A percentile compares a stretch with the other conserved stretches of the same genome.
Conservation (phyloP, 257 asterid species). For the Przewalskia tangutica region DNA sequence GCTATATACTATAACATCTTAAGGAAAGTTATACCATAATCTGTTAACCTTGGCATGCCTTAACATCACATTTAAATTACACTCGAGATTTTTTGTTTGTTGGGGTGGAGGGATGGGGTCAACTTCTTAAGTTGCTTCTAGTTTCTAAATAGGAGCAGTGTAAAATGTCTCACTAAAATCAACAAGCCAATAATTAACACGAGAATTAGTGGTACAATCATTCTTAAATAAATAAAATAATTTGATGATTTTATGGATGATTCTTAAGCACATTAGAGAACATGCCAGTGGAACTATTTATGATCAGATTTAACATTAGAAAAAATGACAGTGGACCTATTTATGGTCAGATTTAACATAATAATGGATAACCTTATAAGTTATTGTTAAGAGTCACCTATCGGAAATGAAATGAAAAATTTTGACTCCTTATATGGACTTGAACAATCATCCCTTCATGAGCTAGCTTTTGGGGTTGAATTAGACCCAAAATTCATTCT, state of each 20-base stretch:
- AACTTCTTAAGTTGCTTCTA: not conserved
- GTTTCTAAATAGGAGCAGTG: not conserved
- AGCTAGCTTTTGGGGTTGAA: too few relatives aligned
- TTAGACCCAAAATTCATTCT: too few relatives aligned
- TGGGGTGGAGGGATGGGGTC: not conserved
- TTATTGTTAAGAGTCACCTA: too few relatives aligned
- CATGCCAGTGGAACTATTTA: too few relatives aligned
- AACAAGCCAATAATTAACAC: too few relatives aligned
- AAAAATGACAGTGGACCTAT: not conserved
- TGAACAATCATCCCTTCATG: too few relatives aligned
- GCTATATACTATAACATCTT: not conserved
- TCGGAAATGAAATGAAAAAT: too few relatives aligned
- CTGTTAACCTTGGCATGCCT: not conserved
- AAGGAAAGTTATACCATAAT: not conserved
- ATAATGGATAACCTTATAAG: not conserved
- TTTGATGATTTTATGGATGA: not conserved
- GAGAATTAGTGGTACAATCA: too few relatives aligned
- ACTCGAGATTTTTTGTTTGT: too few relatives aligned
- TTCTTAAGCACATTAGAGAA: not conserved
- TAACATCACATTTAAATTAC: not conserved
- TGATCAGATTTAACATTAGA: too few relatives aligned
- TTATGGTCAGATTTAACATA: not conserved
- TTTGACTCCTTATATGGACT: too few relatives aligned
- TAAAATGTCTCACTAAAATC: not conserved
- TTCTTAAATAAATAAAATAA: too few relatives aligned